Evolutionary conservation across 345 rosid species (phyloP).

Genomic region (Eucalyptus victrix): DNA sequence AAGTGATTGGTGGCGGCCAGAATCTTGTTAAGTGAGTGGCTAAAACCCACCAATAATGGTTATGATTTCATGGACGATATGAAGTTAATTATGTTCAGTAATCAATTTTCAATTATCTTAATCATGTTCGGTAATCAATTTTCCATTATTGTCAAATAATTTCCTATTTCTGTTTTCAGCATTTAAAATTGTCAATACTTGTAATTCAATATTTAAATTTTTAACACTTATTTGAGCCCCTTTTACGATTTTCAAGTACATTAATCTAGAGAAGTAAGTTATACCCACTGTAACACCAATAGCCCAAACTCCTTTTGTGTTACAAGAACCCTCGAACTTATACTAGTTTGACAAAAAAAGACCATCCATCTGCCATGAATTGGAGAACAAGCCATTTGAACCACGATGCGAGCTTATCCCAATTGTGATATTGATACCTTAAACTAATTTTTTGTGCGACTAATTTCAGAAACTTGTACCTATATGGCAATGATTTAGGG

Average conservation of each 20-base stretch:
- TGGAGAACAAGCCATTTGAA: neutral
- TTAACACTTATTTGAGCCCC: neutral
- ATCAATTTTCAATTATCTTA: neutral
- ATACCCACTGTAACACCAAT: neutral
- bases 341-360: neutral
- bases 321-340: neutral
- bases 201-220: neutral
- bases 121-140: neutral
- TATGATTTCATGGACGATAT: neutral
- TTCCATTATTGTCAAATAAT: neutral
- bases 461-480: neutral
- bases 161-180: neutral
- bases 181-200: neutral
- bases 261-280: neutral
- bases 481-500: neutral
- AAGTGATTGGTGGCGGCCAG: neutral
- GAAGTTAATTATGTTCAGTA: neutral
- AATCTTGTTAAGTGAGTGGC: neutral
- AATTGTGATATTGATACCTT: neutral
- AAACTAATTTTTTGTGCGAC: neutral
- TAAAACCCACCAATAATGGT: neutral
- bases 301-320: neutral
- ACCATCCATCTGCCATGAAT: neutral
- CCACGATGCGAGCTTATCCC: neutral
- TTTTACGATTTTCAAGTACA: neutral